A percentile compares a stretch with the other conserved stretches of the same genome.
Conservation (phyloP, 2,329 filamentous ascomycete genomes). For the Colletotrichum sublineola region DNA sequence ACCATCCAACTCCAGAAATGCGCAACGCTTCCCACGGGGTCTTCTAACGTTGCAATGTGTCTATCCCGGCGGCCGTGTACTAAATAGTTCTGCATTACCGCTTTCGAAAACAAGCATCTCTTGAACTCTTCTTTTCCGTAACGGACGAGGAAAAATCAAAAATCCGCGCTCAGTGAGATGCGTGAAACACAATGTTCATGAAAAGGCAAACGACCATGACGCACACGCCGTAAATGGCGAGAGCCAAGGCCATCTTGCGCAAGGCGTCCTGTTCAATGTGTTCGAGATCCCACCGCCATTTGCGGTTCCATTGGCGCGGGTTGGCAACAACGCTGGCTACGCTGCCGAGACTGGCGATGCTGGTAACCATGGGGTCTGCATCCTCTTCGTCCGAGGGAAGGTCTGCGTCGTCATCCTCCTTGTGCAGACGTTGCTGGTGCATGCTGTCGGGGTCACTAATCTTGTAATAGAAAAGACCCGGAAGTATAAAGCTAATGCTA, state of each 20-base stretch:
- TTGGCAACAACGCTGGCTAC: slow-evolving; percentile 53
- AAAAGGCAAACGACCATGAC: slow-evolving; percentile 92
- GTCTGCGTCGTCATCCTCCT: slow-evolving; percentile 89
- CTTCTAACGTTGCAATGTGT: slow-evolving; percentile 3
- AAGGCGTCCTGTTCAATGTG: slow-evolving; percentile 75
- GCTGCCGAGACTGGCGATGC: slow-evolving; percentile 61
- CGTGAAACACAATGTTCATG: slow-evolving; percentile 86
- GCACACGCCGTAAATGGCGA: slow-evolving; percentile 85
- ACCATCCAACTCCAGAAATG: slow-evolving; percentile 32
- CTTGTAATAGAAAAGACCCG: slow-evolving; percentile 98
- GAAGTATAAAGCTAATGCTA: slow-evolving; percentile 96
- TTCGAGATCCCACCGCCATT: slow-evolving; percentile 72
- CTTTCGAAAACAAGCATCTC: slow-evolving; percentile 24
- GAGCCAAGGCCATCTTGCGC: slow-evolving; percentile 78
- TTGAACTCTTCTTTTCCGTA: slow-evolving; percentile 3
- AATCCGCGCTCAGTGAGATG: slow-evolving; percentile 64
- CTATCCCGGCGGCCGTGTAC: slow-evolving; percentile 34
- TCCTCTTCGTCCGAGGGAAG: slow-evolving; percentile 65
- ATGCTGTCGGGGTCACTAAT: slow-evolving; percentile 91
- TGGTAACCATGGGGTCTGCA: slow-evolving; percentile 57
- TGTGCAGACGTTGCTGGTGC: slow-evolving; percentile 87
- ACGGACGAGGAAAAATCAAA: background rate
- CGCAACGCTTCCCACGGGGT: slow-evolving; percentile 15
- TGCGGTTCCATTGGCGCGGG: slow-evolving; percentile 63
- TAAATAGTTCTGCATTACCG: slow-evolving; percentile 2